phyloP scores from a whole-genome alignment of 768 basidiomycete genomes.

The Termitomyces sp. region DNA sequence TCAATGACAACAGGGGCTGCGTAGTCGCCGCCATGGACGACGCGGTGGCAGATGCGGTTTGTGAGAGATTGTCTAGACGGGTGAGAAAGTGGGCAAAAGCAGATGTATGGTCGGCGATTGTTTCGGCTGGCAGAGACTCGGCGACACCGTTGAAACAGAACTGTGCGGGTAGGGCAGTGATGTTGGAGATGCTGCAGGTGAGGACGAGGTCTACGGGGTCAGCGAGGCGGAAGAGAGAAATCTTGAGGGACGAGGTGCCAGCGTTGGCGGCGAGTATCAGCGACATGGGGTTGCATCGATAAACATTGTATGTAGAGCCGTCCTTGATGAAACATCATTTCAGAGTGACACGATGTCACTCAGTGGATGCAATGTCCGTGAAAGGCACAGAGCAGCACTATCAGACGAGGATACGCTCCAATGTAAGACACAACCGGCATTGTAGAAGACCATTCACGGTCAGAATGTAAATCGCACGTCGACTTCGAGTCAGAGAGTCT shows the following conservation, averaged over 20 bases:
- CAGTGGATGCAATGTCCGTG: no score
- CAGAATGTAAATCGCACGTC: no score
- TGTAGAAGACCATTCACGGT: no score
- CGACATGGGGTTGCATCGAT: conserved; percentile 4
- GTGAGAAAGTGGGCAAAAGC: conserved; percentile 61
- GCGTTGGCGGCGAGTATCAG: conserved; percentile 71
- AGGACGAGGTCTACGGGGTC: conserved; percentile 38
- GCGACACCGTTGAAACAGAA: conserved; percentile 37
- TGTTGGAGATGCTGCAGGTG: conserved; percentile 50
- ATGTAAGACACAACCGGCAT: no score
- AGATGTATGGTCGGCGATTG: conserved; percentile 51
- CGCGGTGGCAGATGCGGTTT: conserved; percentile 65
- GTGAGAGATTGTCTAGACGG: conserved; percentile 39
- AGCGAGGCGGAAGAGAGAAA: conserved; percentile 49
- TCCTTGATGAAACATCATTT: not conserved
- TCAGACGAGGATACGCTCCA: no score
- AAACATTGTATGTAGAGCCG: not conserved
- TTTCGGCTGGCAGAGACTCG: conserved; percentile 27
- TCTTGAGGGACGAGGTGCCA: conserved; percentile 84
- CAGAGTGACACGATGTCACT: conserved; percentile 8
- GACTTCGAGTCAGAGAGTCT: no score
- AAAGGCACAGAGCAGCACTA: no score
- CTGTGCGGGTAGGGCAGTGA: conserved; percentile 26
- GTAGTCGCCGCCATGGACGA: conserved; percentile 87
- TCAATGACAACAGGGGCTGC: conserved; percentile 65